These are phyloP conservation scores for Botryotinia globosa DNA, from an alignment of 2,329 filamentous ascomycete genomes.

Conservation along the genomic window DNA sequence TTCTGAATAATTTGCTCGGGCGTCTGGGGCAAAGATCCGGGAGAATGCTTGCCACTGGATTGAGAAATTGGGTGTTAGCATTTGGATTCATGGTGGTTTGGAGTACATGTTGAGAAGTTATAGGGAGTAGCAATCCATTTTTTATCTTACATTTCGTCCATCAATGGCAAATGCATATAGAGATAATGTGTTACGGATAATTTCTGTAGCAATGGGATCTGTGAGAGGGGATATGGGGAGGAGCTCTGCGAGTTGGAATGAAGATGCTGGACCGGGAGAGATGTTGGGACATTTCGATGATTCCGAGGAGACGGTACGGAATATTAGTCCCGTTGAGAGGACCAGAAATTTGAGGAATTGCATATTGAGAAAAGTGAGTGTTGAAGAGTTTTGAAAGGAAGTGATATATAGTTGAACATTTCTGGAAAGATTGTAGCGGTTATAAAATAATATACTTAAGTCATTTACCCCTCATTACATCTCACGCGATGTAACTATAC, in stretches of 20 bases:
- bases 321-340: neutral
- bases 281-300: neutral
- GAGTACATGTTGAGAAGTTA: no score
- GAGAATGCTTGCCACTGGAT: neutral
- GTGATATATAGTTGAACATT: neutral
- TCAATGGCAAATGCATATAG: neutral
- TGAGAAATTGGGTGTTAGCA: neutral
- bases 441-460: neutral
- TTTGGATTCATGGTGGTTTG: neutral
- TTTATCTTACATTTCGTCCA: neutral
- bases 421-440: neutral
- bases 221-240: neutral
- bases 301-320: neutral
- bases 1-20: neutral
- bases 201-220: neutral
- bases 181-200: neutral
- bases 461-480: neutral
- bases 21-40: neutral
- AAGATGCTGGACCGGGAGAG: neutral
- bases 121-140: neutral
- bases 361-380: neutral
- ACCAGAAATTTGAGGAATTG: neutral
- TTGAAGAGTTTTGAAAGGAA: rapidly evolving
- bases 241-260: neutral
- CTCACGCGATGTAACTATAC: neutral